phyloP scores from a whole-genome alignment of 805 yeast species.

The Nakazawaea anatomiae region DNA sequence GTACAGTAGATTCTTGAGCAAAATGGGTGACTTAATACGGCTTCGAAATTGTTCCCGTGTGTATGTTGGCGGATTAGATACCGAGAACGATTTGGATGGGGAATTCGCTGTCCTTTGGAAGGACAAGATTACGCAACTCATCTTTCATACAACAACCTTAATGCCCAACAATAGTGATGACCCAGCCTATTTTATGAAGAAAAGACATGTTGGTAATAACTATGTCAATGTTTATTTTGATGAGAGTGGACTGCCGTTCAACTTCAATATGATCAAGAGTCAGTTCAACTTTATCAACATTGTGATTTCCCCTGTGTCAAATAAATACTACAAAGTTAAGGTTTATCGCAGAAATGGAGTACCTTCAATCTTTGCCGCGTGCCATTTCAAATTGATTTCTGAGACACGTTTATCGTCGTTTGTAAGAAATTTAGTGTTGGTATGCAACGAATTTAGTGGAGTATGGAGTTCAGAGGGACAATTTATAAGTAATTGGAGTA shows the following conservation, averaged over 20 bases:
- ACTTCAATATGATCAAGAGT: constrained; percentile 63
- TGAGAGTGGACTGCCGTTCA: constrained; percentile 63
- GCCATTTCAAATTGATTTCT: constrained; percentile 67
- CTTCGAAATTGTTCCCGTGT: constrained; percentile 49
- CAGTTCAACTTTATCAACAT: constrained; percentile 82
- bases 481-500: constrained; percentile 61
- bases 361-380: constrained; percentile 71
- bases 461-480: constrained; percentile 64
- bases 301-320: constrained; percentile 62
- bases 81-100: constrained; percentile 66
- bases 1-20: constrained; percentile 53
- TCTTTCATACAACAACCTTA: constrained; percentile 76
- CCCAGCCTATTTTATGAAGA: constrained; percentile 46
- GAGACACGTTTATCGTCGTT: constrained; percentile 54
- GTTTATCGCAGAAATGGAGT: constrained; percentile 61
- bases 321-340: constrained; percentile 51
- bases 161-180: constrained; percentile 57
- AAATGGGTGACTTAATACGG: constrained; percentile 55
- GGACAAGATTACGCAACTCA: constrained; percentile 62
- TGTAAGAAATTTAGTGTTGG: constrained; percentile 59
- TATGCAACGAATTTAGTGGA: constrained; percentile 66
- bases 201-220: constrained; percentile 83
- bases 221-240: constrained; percentile 78
- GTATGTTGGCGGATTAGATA: constrained; percentile 76
- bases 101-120: constrained; percentile 68